A percentile compares a stretch with the other conserved stretches of the same genome.
Conservation (phyloP, 148 eudicot genomes). For the Amaranthus palmeri region DNA sequence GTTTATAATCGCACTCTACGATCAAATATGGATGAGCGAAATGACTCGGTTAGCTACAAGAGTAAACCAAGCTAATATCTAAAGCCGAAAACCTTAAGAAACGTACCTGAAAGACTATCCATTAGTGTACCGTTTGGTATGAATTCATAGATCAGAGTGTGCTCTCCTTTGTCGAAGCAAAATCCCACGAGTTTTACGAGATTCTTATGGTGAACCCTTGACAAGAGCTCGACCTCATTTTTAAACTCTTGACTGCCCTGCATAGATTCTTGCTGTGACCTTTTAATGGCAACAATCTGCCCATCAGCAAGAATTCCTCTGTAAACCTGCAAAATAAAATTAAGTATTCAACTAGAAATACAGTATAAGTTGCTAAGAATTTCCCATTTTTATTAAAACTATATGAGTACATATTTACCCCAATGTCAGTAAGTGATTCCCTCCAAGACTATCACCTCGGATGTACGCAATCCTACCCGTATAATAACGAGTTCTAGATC, state of each 20-base stretch:
- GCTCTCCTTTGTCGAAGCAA: conserved; percentile 76
- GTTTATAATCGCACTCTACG: no score
- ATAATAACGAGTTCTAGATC: neutral
- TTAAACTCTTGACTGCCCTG: conserved; percentile 82
- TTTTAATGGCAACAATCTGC: conserved; percentile 66
- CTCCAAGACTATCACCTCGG: no score
- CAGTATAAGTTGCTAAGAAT: no score
- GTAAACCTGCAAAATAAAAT: conserved; percentile 46
- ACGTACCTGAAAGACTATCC: conserved; percentile 62
- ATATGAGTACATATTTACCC: no score
- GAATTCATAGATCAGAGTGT: conserved; percentile 76
- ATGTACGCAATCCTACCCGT: no score
- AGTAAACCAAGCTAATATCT: no score
- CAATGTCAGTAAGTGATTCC: no score
- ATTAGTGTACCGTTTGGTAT: conserved; percentile 72
- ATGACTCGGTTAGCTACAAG: no score
- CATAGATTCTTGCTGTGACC: conserved; percentile 68
- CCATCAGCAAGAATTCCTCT: conserved; percentile 60
- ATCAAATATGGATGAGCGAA: no score
- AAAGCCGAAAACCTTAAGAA: conserved; percentile 2
- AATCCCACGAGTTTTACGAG: conserved; percentile 78
- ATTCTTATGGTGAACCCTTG: conserved; percentile 91
- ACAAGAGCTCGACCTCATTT: conserved; percentile 84
- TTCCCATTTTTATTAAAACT: no score
- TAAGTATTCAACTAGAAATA: neutral